These are phyloP conservation scores for Aspergillus biplanus DNA, from an alignment of 495 filamentous ascomycete genomes.

Conservation along the genomic window DNA sequence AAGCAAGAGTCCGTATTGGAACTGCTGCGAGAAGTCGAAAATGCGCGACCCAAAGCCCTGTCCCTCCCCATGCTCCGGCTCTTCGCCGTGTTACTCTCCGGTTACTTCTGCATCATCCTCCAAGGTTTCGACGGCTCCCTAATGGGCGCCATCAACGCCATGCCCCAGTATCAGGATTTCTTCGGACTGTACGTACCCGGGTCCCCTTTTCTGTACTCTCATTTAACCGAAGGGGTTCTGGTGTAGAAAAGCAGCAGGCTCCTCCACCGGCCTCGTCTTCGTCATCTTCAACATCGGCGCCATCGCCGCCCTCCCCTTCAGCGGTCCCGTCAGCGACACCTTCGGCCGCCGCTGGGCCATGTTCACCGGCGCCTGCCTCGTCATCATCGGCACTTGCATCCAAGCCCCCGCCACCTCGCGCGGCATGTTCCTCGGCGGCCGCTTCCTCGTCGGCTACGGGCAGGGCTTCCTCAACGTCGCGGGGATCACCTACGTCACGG, in stretches of 20 bases:
- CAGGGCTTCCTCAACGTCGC: background rate
- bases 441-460: background rate
- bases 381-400: background rate
- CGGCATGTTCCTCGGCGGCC: background rate
- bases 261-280: slow-evolving; percentile 51
- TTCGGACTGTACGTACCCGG: background rate
- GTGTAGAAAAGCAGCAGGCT: slow-evolving; percentile 1
- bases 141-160: slow-evolving; percentile 4
- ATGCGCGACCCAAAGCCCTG: too few species aligned
- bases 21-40: too few species aligned
- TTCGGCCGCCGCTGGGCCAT: background rate
- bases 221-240: too few species aligned
- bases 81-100: too few species aligned
- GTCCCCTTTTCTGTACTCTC: too few species aligned
- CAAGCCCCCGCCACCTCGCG: background rate
- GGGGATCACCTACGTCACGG: background rate
- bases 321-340: slow-evolving; percentile 5
- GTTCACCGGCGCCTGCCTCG: background rate
- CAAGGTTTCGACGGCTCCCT: slow-evolving; percentile 3
- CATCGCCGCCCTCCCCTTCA: slow-evolving; percentile 46
- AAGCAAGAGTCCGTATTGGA: too few species aligned
- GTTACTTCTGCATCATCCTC: too few species aligned
- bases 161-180: background rate
- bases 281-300: slow-evolving; percentile 59
- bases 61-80: too few species aligned